These are phyloP conservation scores for Fusarium sp. DNA, from an alignment of 2,329 filamentous ascomycete species.

Conservation along the genomic window DNA sequence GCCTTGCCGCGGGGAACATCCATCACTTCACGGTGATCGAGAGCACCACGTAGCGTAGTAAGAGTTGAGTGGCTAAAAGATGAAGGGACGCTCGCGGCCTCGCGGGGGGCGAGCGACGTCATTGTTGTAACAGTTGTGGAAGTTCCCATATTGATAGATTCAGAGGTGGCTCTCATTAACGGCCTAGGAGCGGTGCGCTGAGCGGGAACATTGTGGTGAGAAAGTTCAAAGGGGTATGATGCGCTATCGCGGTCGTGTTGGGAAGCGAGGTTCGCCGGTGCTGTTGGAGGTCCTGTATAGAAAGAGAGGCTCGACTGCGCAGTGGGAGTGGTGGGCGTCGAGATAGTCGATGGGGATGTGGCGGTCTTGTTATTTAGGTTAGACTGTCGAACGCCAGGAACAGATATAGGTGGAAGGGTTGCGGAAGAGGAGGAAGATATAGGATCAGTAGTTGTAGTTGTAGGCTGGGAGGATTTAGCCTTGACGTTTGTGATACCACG, in stretches of 20 bases:
- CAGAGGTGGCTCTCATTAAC: constrained; percentile 56
- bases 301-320: constrained; percentile 18
- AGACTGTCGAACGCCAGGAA: constrained; percentile 26
- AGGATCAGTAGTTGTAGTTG: constrained; percentile 27
- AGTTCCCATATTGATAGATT: constrained; percentile 53
- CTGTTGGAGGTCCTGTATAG: constrained; percentile 25
- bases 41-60: constrained; percentile 54
- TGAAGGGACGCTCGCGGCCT: constrained; percentile 52
- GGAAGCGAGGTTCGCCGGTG: constrained; percentile 23
- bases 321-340: constrained; percentile 23
- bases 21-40: constrained; percentile 54
- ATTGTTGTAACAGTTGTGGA: constrained; percentile 53
- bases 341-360: constrained; percentile 24
- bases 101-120: constrained; percentile 48
- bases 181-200: constrained; percentile 55
- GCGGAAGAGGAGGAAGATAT: constrained; percentile 29
- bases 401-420: constrained; percentile 11
- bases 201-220: constrained; percentile 54
- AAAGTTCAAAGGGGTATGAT: constrained; percentile 24
- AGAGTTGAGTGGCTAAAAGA: constrained; percentile 53
- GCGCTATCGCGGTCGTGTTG: constrained; percentile 44
- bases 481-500: constrained; percentile 62
- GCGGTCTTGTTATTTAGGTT: constrained; percentile 32
- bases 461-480: constrained; percentile 26
- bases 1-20: constrained; percentile 50